Percentiles rank a stretch among this genome's conserved stretches.
These are phyloP conservation scores for Diddensiella santjacobensis DNA, from an alignment of 805 yeast genomes.

Conservation along the genomic window DNA sequence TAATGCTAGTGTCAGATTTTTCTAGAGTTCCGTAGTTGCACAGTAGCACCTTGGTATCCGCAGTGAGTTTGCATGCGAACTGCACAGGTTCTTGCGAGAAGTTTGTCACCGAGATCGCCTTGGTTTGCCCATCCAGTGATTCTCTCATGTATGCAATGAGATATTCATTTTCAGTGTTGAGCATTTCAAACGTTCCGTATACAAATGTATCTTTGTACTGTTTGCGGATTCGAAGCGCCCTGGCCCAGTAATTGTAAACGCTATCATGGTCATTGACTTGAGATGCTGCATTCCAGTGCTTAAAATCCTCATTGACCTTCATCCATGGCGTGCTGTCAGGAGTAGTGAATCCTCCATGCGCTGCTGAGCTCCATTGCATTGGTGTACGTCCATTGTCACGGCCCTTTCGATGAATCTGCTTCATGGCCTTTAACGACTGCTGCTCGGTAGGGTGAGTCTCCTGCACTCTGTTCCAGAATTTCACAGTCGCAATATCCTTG, in stretches of 20 bases:
- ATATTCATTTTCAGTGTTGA: constrained; percentile 41
- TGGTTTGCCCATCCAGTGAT: background rate
- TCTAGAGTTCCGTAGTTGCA: background rate
- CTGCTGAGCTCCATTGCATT: constrained; percentile 48
- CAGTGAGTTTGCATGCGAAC: background rate
- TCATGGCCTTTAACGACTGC: constrained; percentile 9
- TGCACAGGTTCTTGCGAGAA: background rate
- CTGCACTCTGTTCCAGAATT: constrained; percentile 2
- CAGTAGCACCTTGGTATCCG: background rate
- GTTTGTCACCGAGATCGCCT: background rate
- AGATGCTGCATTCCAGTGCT: constrained; percentile 44
- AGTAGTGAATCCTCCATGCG: constrained; percentile 44
- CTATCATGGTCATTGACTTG: constrained; percentile 46
- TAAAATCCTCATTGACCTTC: constrained; percentile 47
- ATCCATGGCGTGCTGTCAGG: constrained; percentile 49
- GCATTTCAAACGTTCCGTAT: constrained; percentile 43
- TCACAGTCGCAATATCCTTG: constrained; percentile 45
- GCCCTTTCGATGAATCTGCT: constrained; percentile 30
- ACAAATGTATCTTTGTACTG: constrained; percentile 41
- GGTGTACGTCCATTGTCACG: constrained; percentile 56
- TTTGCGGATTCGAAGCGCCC: constrained; percentile 43
- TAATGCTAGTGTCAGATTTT: background rate
- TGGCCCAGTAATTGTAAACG: constrained; percentile 44
- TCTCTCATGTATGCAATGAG: constrained; percentile 37
- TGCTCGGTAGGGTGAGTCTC: background rate